Percentiles rank a stretch among this genome's conserved stretches.
phyloP scores from a whole-genome alignment of 495 filamentous ascomycete genomes.

The Neurospora sp. region DNA sequence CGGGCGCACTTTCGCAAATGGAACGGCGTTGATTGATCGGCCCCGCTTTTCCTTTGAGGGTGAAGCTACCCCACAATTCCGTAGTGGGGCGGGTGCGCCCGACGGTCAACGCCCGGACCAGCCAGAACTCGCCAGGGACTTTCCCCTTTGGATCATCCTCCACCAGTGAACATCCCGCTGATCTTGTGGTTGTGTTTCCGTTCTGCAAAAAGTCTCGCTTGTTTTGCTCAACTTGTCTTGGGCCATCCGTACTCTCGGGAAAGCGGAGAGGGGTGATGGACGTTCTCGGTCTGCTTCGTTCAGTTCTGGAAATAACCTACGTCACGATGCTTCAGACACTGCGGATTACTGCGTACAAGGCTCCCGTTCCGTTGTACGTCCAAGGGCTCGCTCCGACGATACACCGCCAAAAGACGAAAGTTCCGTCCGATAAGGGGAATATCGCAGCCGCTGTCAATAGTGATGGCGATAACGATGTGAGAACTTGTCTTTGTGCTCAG shows the following conservation, averaged over 20 bases:
- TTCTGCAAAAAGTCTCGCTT: neutral
- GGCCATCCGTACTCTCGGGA: neutral
- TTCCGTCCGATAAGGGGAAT: neutral
- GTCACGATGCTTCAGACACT: neutral
- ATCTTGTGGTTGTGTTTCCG: neutral
- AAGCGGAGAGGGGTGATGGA: neutral
- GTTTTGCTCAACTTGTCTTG: neutral
- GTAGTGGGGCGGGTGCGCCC: neutral
- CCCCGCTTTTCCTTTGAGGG: neutral
- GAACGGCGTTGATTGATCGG: neutral
- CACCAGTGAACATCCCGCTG: neutral
- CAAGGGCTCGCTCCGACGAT: neutral
- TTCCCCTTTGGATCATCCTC: neutral
- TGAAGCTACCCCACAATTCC: neutral
- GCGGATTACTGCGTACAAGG: neutral
- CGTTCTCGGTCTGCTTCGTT: neutral
- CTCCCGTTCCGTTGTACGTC: neutral
- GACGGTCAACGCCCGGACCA: neutral
- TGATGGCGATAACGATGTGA: neutral
- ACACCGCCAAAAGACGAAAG: neutral
- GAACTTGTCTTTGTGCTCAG: neutral
- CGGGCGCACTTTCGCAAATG: neutral
- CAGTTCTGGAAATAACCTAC: neutral
- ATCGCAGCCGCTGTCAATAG: neutral
- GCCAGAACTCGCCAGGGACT: neutral